Conservation (phyloP, 2,329 filamentous ascomycete genomes). For the Colletotrichum coccodes region DNA sequence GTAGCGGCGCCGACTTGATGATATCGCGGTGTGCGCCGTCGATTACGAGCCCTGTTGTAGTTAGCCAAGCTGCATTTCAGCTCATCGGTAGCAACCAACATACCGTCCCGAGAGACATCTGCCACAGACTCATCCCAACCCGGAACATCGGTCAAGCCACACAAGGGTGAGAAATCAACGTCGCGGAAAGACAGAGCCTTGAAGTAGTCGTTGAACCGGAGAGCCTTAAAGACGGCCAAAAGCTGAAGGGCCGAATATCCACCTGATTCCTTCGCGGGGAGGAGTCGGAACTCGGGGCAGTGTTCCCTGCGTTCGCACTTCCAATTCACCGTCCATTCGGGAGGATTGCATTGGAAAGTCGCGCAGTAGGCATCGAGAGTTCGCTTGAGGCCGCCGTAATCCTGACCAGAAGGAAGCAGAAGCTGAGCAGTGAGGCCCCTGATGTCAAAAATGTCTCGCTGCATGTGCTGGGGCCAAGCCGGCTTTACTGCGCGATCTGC, state of each 20-base stretch:
- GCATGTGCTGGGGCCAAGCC: constrained; percentile 66
- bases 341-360: constrained; percentile 59
- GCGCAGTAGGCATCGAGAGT: constrained; percentile 66
- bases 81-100: constrained; percentile 24
- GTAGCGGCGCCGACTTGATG: constrained; percentile 52
- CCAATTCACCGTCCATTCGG: constrained; percentile 64
- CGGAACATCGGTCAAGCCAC: constrained; percentile 53
- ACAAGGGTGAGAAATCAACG: constrained; percentile 58
- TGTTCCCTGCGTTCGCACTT: constrained; percentile 54
- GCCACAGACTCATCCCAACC: constrained; percentile 58
- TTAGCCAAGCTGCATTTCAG: not conserved
- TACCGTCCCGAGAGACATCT: constrained; percentile 64
- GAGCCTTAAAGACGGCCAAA: constrained; percentile 64
- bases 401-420: constrained; percentile 64
- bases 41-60: constrained; percentile 25
- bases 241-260: constrained; percentile 62
- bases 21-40: constrained; percentile 36
- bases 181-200: constrained; percentile 65
- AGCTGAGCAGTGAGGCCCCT: constrained; percentile 62
- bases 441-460: constrained; percentile 63
- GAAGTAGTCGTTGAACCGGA: constrained; percentile 70
- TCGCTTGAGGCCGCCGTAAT: constrained; percentile 63
- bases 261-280: constrained; percentile 50
- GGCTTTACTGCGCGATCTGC: constrained; percentile 66
- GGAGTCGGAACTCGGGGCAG: constrained; percentile 64